These are phyloP conservation scores for Boletus reticulatus DNA, from an alignment of 768 basidiomycete species.

Conservation along the genomic window DNA sequence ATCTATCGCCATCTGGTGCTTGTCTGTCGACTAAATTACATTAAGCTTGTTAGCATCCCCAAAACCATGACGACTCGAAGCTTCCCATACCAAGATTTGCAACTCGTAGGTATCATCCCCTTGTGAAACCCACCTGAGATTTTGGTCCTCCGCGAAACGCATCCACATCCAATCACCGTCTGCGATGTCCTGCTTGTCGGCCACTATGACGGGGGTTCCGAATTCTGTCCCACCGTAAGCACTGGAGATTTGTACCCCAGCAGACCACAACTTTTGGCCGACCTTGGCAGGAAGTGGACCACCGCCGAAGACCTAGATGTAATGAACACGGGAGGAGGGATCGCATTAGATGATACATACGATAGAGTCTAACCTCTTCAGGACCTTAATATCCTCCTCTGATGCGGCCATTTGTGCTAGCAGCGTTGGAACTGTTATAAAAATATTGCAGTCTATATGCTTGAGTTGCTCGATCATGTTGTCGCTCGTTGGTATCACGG, in stretches of 20 bases:
- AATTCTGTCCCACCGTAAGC: slow-evolving; percentile 23
- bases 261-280: slow-evolving; percentile 11
- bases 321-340: not conserved
- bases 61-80: not conserved
- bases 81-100: slow-evolving; percentile 30
- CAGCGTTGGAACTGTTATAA: slow-evolving; percentile 19
- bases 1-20: slow-evolving; percentile 5
- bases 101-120: slow-evolving; percentile 34
- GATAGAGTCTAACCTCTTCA: not conserved
- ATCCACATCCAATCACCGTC: slow-evolving; percentile 18
- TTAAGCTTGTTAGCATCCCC: not conserved
- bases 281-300: slow-evolving; percentile 10
- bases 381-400: not conserved
- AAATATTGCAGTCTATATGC: slow-evolving; percentile 1
- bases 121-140: slow-evolving; percentile 28
- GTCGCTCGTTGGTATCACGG: slow-evolving; percentile 16
- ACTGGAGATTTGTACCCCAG: slow-evolving; percentile 10
- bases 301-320: slow-evolving; percentile 6
- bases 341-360: not conserved
- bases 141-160: slow-evolving; percentile 10
- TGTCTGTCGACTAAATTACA: not conserved
- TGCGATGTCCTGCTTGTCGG: slow-evolving; percentile 5
- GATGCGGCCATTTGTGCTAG: slow-evolving; percentile 15
- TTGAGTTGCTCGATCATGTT: slow-evolving; percentile 14
- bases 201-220: slow-evolving; percentile 1